Evolutionary conservation across 148 eudicot species (phyloP).

Genomic region (Chenopodium album): DNA sequence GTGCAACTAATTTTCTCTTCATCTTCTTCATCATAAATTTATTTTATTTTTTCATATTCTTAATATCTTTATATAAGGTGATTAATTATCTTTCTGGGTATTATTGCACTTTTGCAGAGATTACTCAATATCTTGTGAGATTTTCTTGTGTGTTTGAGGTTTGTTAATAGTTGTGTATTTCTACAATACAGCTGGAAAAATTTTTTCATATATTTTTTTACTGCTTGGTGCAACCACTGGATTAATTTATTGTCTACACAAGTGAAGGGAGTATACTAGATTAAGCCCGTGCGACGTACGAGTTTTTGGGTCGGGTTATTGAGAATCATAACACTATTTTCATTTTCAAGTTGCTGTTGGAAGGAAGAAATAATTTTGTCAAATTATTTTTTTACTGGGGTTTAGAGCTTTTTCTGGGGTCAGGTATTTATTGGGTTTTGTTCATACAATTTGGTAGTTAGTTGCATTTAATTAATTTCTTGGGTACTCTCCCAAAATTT

Average conservation of each 20-base stretch:
- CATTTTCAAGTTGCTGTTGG: no score
- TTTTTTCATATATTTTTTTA: not conserved
- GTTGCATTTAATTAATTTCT: conserved; percentile 15
- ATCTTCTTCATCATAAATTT: not conserved
- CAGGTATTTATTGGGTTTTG: conserved; percentile 33
- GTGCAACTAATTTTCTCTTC: not conserved
- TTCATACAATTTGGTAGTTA: conserved; percentile 21
- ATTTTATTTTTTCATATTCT: conserved; percentile 9
- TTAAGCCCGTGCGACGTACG: no score
- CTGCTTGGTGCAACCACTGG: conserved; percentile 12
- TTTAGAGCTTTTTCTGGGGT: conserved; percentile 30
- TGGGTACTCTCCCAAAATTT: not conserved
- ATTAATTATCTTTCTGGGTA: conserved; percentile 15
- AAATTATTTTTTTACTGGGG: conserved; percentile 6
- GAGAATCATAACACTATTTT: no score
- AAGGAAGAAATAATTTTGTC: not conserved
- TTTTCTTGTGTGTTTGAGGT: not conserved
- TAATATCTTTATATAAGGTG: not conserved
- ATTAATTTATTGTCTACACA: not conserved
- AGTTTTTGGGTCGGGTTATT: no score
- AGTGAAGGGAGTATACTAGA: not conserved
- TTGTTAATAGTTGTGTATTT: not conserved
- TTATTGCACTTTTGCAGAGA: conserved; percentile 9
- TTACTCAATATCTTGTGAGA: no score
- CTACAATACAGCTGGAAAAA: no score